Conservation (phyloP, 495 filamentous ascomycete genomes). For the Tirmania nivea region DNA sequence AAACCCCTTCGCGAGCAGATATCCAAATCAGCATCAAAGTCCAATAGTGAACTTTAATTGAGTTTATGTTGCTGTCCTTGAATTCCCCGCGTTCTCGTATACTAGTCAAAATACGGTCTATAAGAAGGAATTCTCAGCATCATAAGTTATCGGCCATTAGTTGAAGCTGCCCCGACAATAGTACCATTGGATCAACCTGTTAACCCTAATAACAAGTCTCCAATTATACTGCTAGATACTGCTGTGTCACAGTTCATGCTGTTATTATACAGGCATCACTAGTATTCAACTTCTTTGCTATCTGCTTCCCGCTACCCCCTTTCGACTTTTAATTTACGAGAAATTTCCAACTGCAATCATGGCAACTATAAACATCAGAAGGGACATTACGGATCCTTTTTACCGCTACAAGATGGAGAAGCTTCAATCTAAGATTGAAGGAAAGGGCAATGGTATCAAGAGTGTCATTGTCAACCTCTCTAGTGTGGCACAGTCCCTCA, state of each 20-base stretch:
- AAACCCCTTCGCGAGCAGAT: too few relatives aligned
- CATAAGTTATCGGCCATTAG: background rate
- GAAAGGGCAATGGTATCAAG: slow-evolving; percentile 97
- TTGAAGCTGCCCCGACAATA: background rate
- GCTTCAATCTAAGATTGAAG: slow-evolving; percentile 96
- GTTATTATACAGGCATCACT: background rate
- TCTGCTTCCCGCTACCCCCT: too few relatives aligned
- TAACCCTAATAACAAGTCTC: too few relatives aligned
- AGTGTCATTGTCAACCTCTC: slow-evolving; percentile 91
- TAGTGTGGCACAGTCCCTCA: slow-evolving; percentile 81
- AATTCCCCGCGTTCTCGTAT: background rate
- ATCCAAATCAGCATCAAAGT: too few relatives aligned
- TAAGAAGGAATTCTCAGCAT: background rate
- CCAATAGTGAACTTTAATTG: background rate
- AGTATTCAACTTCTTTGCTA: background rate
- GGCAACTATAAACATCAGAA: slow-evolving; percentile 91
- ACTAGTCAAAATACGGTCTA: background rate
- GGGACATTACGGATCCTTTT: slow-evolving; percentile 95
- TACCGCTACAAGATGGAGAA: slow-evolving; percentile 99
- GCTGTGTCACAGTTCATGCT: background rate
- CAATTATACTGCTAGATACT: background rate
- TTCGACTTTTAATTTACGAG: background rate
- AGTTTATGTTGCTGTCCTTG: background rate
- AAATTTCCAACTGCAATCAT: slow-evolving; percentile 35
- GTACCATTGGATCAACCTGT: background rate